These are phyloP conservation scores for Ambrosiella beaveri DNA, from an alignment of 2,329 filamentous ascomycete species.

Conservation along the genomic window DNA sequence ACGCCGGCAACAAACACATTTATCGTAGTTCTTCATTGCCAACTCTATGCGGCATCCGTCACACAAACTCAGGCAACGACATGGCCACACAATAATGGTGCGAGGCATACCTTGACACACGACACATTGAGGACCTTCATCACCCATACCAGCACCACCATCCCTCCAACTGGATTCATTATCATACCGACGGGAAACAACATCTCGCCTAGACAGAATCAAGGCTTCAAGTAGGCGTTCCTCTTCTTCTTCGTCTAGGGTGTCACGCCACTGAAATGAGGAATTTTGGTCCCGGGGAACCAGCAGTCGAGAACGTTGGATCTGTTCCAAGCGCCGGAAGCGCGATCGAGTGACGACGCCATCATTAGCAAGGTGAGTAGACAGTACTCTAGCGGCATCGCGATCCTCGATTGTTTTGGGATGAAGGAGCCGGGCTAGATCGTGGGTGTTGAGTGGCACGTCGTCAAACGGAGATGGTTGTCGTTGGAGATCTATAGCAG, in stretches of 20 bases:
- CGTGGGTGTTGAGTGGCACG: slow-evolving; percentile 43
- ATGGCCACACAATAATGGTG: slow-evolving; percentile 90
- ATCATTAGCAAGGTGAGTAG: slow-evolving; percentile 57
- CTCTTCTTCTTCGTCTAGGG: slow-evolving; percentile 32
- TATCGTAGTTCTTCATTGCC: slow-evolving; percentile 93
- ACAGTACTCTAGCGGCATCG: slow-evolving; percentile 63
- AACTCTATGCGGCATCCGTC: slow-evolving; percentile 88
- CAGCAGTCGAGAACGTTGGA: slow-evolving; percentile 49
- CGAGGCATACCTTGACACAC: slow-evolving; percentile 78
- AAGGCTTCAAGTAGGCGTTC: slow-evolving; percentile 43
- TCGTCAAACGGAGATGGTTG: slow-evolving; percentile 44
- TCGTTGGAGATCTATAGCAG: slow-evolving; percentile 17
- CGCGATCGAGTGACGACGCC: slow-evolving; percentile 66
- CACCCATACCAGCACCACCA: slow-evolving; percentile 39
- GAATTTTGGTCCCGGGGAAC: slow-evolving; percentile 14
- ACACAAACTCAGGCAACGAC: slow-evolving; percentile 81
- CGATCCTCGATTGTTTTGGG: slow-evolving; percentile 61
- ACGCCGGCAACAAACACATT: slow-evolving; percentile 83
- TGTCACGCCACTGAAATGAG: neutral
- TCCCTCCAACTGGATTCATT: slow-evolving; percentile 15
- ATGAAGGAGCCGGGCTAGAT: slow-evolving; percentile 66
- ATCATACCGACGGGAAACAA: slow-evolving; percentile 5
- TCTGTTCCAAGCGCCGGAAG: slow-evolving; percentile 50
- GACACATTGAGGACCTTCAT: slow-evolving; percentile 66
- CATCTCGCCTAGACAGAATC: slow-evolving; percentile 33